These are phyloP conservation scores for Hemileccinum rubropunctum DNA, from an alignment of 768 basidiomycete genomes.

Conservation along the genomic window DNA sequence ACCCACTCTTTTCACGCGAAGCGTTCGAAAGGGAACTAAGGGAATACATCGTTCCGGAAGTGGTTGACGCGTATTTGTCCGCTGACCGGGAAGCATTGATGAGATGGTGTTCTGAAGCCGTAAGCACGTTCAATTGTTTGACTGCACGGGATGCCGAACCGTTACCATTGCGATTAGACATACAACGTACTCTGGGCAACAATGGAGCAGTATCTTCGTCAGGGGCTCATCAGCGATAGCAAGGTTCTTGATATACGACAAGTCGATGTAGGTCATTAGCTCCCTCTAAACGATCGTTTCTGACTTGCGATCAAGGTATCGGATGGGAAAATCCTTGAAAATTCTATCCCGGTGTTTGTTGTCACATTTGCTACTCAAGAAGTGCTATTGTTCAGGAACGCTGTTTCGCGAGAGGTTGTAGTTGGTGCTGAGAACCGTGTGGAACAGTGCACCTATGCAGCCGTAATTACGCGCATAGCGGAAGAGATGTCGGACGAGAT, in stretches of 20 bases:
- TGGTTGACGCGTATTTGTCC: constrained; percentile 92
- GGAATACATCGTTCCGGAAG: constrained; percentile 97
- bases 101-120: constrained; percentile 95
- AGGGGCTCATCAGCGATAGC: constrained; percentile 89
- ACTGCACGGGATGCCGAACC: not conserved
- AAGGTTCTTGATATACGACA: constrained; percentile 96
- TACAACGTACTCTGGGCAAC: constrained; percentile 99
- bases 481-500: constrained; percentile 88
- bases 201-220: constrained; percentile 89
- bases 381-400: constrained; percentile 86
- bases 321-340: constrained; percentile 86
- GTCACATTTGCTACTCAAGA: constrained; percentile 94
- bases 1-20: constrained; percentile 85
- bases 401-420: constrained; percentile 79
- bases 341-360: constrained; percentile 86
- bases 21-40: constrained; percentile 84
- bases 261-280: constrained; percentile 72
- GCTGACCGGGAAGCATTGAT: constrained; percentile 84
- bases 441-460: constrained; percentile 91
- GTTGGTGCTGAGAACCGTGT: constrained; percentile 90
- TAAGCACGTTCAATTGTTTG: constrained; percentile 39
- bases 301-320: constrained; percentile 52
- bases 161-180: constrained; percentile 50
- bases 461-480: constrained; percentile 84
- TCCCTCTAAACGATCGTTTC: not conserved